Base-by-base conservation (phyloP, 257 asterid species). In the Coffea canephora region DNA sequence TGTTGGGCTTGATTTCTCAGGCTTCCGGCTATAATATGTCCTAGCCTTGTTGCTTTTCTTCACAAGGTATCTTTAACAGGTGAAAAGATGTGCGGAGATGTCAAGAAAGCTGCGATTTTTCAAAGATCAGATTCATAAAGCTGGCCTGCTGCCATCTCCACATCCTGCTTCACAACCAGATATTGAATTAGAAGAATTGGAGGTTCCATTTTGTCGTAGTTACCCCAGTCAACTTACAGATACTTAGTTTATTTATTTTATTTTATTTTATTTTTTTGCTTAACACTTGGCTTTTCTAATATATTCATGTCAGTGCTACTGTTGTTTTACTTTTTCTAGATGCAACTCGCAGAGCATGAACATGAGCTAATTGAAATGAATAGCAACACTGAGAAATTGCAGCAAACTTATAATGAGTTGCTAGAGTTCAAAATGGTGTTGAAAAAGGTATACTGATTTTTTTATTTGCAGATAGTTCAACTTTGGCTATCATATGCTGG, bases 1-100 rank as follows among this genome's bases (percentile, higher is more conserved):
- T 43, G 2, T 41, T 50, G 2, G 27, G 65, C 54, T 25, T 74
- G n/a, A 16, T 45, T 34, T 27, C 49, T 49, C 15, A 39, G 43
- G 43, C 43, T 39, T 39, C 43, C 43, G 15, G 50, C 25, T 61
- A 23, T 41, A 19, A 46, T 48, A 31, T 15, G 52, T 31, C 34
- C 52, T 48, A 27, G 66, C 18, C 15, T 27, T 8, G 45, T 79
- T 54, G 36, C 57, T 72, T 84, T 79, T 76, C 31, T 25, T 78
- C 62, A 27, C 77, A 71, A 31, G 68, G 62, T 54, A 70, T 77
- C 73, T 77, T 80, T 83, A 64, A 71, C 87, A 96, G 99, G 98
- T 94, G 69, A 96, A 96, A 90, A 89, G 98, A 89, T 96, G 99
- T 85, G 97, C 95, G 59, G 99, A 96, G 94, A 96, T 96, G 99